These are phyloP conservation scores for Rhodotorula sp. DNA, from an alignment of 1,284 basidiomycete genomes.

Conservation along the genomic window DNA sequence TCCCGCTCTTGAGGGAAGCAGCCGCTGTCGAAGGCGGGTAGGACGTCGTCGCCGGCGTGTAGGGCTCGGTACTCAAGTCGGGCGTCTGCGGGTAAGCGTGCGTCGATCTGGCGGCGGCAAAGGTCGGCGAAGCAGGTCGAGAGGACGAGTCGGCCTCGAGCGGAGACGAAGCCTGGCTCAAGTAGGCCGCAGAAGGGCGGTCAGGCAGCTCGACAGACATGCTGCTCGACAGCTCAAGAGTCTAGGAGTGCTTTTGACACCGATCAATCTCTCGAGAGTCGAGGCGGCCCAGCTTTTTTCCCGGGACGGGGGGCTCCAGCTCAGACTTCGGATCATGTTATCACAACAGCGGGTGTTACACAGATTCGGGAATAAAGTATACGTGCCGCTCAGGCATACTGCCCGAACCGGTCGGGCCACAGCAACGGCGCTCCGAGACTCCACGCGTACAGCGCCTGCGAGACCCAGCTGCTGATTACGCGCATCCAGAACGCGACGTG, in stretches of 20 bases:
- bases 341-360: not conserved
- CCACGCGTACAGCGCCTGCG: slow-evolving; percentile 85
- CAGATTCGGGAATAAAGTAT: too few relatives aligned
- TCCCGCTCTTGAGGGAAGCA: not conserved
- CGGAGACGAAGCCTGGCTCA: not conserved
- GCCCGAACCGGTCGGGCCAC: slow-evolving; percentile 64
- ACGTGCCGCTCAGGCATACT: not conserved
- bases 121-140: slow-evolving; percentile 8
- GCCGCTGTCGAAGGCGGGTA: too few relatives aligned
- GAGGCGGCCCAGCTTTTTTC: too few relatives aligned
- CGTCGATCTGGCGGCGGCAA: not conserved
- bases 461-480: slow-evolving; percentile 91
- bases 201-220: slow-evolving; percentile 6
- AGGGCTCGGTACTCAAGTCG: not conserved
- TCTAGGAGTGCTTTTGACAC: too few relatives aligned
- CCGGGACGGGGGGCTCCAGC: too few relatives aligned
- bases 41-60: not conserved
- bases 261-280: too few relatives aligned
- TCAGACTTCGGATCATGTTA: not conserved
- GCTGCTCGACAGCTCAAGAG: not conserved
- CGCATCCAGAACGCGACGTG: slow-evolving; percentile 99
- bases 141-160: slow-evolving; percentile 7
- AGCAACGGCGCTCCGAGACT: slow-evolving; percentile 79
- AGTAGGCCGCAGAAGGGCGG: slow-evolving; percentile 6
- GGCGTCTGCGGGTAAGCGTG: slow-evolving; percentile 15